Evolutionary conservation across 2,329 filamentous ascomycete genomes (phyloP).

Genomic region (Fusarium algeriense): DNA sequence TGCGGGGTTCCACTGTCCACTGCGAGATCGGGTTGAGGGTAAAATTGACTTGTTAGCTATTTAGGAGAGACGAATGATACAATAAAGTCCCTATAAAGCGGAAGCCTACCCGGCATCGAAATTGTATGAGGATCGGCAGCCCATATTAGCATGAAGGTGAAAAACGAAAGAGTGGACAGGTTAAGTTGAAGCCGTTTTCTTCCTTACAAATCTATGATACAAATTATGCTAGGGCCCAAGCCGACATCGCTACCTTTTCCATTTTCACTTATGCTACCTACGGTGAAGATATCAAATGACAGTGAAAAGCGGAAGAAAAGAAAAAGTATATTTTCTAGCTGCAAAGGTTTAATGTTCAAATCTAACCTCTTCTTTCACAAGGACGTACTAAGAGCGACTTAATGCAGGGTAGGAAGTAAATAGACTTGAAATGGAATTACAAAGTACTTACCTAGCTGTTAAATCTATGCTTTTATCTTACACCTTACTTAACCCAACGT

Average conservation of each 20-base stretch:
- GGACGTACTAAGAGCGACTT: not conserved
- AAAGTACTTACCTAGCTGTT: too few relatives aligned
- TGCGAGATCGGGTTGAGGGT: constrained; percentile 2
- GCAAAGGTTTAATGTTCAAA: too few relatives aligned
- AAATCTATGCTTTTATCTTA: too few relatives aligned
- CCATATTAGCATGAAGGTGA: not conserved
- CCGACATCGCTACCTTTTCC: not conserved
- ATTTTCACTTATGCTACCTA: not conserved
- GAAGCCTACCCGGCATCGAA: too few relatives aligned
- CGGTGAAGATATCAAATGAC: too few relatives aligned
- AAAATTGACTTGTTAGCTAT: not conserved
- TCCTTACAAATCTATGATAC: not conserved
- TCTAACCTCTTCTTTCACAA: not conserved
- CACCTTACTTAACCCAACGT: too few relatives aligned
- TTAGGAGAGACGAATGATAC: not conserved
- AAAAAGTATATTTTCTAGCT: not conserved
- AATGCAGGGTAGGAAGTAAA: not conserved
- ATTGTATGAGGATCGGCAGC: not conserved
- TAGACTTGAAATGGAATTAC: too few relatives aligned
- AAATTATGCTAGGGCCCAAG: not conserved
- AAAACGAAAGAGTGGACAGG: not conserved
- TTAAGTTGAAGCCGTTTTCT: not conserved
- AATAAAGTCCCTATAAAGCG: too few relatives aligned
- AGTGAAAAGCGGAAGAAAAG: too few relatives aligned
- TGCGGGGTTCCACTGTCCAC: constrained; percentile 41